Conservation (phyloP, 2,329 filamentous ascomycete genomes). For the Neofusicoccum parvum region DNA sequence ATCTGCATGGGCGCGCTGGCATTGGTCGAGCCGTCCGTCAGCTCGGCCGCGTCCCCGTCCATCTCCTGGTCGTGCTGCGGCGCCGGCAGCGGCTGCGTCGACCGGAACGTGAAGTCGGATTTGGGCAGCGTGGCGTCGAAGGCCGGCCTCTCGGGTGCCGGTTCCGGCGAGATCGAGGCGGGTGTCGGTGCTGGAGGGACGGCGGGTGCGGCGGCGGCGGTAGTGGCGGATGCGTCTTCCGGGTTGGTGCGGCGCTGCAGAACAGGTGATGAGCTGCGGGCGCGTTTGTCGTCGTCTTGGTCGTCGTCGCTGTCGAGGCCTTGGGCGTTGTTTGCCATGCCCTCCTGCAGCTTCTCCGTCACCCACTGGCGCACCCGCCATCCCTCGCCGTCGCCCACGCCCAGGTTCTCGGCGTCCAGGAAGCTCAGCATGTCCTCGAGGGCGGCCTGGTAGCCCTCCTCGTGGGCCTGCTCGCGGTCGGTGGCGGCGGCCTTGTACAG, state of each 20-base stretch:
- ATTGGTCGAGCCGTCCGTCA: constrained; percentile 48
- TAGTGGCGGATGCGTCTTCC: neutral
- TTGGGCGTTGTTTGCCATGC: constrained; percentile 33
- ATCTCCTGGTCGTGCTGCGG: constrained; percentile 55
- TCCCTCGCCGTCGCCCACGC: constrained; percentile 77
- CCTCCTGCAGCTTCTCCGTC: constrained; percentile 67
- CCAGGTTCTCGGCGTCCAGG: constrained; percentile 79
- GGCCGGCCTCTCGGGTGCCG: constrained; percentile 18
- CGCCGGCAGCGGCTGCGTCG: constrained; percentile 60
- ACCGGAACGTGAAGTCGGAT: constrained; percentile 68
- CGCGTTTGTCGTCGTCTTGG: constrained; percentile 59
- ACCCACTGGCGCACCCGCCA: constrained; percentile 68
- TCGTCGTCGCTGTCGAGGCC: constrained; percentile 70
- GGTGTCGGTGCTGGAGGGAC: neutral
- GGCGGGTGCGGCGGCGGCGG: constrained; percentile 7
- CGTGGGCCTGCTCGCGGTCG: constrained; percentile 72
- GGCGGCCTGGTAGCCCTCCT: constrained; percentile 90
- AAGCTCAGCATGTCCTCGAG: constrained; percentile 86
- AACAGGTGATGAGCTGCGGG: constrained; percentile 62
- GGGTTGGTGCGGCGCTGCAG: constrained; percentile 45
- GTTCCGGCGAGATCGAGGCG: constrained; percentile 8
- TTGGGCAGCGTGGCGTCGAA: constrained; percentile 32
- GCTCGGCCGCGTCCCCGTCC: constrained; percentile 56
- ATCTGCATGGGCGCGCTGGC: constrained; percentile 24
- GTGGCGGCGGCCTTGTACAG: constrained; percentile 89